Evolutionary conservation across 768 basidiomycete species (phyloP).

Genomic region (Bullera alba): DNA sequence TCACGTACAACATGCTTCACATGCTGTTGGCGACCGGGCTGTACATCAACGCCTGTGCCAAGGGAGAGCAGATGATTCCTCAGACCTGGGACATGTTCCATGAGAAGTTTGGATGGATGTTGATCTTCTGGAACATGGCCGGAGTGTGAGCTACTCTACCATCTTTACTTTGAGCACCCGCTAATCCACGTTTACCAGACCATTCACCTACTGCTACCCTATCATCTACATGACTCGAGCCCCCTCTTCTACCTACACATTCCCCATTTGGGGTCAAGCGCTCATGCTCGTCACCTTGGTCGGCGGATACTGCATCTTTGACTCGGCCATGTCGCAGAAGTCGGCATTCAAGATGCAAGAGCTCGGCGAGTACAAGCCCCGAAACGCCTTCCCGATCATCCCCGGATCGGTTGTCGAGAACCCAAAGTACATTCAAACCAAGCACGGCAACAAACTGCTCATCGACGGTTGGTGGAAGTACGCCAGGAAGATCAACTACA

Average conservation of each 20-base stretch:
- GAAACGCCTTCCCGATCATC: slow-evolving; percentile 89
- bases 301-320: slow-evolving; percentile 84
- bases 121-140: slow-evolving; percentile 76
- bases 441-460: slow-evolving; percentile 86
- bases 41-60: slow-evolving; percentile 94
- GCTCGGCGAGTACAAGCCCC: slow-evolving; percentile 74
- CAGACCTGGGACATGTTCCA: slow-evolving; percentile 93
- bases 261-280: slow-evolving; percentile 68
- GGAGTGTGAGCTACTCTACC: slow-evolving; percentile 39
- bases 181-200: slow-evolving; percentile 18
- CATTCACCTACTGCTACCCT: slow-evolving; percentile 84
- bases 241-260: slow-evolving; percentile 76
- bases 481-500: slow-evolving; percentile 95
- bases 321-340: slow-evolving; percentile 92
- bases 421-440: slow-evolving; percentile 86
- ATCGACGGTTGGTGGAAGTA: slow-evolving; percentile 91
- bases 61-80: slow-evolving; percentile 56
- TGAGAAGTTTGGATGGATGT: slow-evolving; percentile 91
- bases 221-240: slow-evolving; percentile 97
- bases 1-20: slow-evolving; percentile 92
- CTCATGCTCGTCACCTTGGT: slow-evolving; percentile 68
- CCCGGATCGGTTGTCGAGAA: slow-evolving; percentile 75
- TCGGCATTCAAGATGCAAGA: slow-evolving; percentile 94
- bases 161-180: too few species aligned
- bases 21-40: slow-evolving; percentile 92